These are phyloP conservation scores for Leishmania amazonensis DNA, from an alignment of 208 protist genomes.

Conservation along the genomic window DNA sequence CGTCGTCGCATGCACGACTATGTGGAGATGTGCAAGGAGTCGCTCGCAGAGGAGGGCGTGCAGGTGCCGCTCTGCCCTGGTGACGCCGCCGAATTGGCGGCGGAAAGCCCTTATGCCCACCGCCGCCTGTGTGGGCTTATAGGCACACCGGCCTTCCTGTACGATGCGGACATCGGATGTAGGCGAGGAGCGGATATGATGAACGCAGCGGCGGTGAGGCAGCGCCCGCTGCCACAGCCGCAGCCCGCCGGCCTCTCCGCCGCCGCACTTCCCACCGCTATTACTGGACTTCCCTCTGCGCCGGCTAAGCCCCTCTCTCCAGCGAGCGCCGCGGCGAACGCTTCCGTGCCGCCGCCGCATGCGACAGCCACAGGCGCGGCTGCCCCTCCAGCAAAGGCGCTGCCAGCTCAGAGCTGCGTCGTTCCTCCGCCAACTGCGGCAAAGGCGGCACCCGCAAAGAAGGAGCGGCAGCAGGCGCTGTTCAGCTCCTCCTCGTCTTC, in stretches of 20 bases:
- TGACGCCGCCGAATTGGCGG: slow-evolving; percentile 33
- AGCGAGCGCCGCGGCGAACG: background rate
- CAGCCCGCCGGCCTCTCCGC: background rate
- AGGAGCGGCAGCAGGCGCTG: slow-evolving; percentile 12
- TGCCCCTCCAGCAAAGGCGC: slow-evolving; percentile 6
- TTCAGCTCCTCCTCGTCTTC: slow-evolving; percentile 39
- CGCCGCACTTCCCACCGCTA: background rate
- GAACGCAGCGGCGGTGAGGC: background rate
- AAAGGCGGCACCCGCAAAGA: background rate
- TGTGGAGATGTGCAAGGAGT: slow-evolving; percentile 16
- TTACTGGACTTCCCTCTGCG: background rate
- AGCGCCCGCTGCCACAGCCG: background rate
- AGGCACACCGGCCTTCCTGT: slow-evolving; percentile 52
- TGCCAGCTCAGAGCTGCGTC: background rate
- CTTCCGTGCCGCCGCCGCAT: slow-evolving; percentile 5
- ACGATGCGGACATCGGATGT: slow-evolving; percentile 52
- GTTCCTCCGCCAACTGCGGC: background rate
- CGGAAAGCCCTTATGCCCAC: slow-evolving; percentile 35
- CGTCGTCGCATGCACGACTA: slow-evolving; percentile 28
- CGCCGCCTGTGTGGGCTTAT: slow-evolving; percentile 54
- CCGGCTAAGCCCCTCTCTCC: background rate
- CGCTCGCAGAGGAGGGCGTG: slow-evolving; percentile 22
- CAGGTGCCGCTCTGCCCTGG: slow-evolving; percentile 17
- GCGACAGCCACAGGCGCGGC: background rate
- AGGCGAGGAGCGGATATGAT: background rate